Evolutionary conservation across 345 rosid genomes (phyloP).

Genomic region (Moricandia moricandioides): DNA sequence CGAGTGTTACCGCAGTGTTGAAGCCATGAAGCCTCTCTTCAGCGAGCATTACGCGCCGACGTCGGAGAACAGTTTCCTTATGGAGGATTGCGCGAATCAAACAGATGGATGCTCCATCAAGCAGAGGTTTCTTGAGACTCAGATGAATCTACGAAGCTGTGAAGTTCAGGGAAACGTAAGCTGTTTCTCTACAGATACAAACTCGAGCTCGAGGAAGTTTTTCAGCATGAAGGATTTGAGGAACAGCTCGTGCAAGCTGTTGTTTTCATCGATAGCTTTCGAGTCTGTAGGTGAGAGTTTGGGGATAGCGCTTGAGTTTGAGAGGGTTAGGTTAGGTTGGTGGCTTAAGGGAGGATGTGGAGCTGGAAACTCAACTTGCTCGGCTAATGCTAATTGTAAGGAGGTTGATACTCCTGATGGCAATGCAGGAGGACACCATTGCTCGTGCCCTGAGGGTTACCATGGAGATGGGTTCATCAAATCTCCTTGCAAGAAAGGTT

Average conservation of each 20-base stretch:
- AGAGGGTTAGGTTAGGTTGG: slow-evolving; percentile 61
- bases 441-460: slow-evolving; percentile 54
- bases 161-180: slow-evolving; percentile 31
- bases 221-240: slow-evolving; percentile 33
- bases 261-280: slow-evolving; percentile 57
- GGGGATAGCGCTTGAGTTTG: slow-evolving; percentile 47
- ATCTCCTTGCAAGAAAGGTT: slow-evolving; percentile 63
- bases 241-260: slow-evolving; percentile 34
- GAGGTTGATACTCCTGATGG: slow-evolving; percentile 7
- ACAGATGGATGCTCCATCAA: slow-evolving; percentile 43
- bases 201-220: background rate
- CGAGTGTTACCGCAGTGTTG: slow-evolving; percentile 19
- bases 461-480: slow-evolving; percentile 57
- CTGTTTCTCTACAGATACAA: slow-evolving; percentile 40
- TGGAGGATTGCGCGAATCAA: slow-evolving; percentile 42
- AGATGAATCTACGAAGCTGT: slow-evolving; percentile 30
- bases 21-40: slow-evolving; percentile 38
- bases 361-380: slow-evolving; percentile 28
- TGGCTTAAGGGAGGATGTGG: slow-evolving; percentile 51
- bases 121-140: slow-evolving; percentile 26
- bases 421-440: slow-evolving; percentile 47
- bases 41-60: slow-evolving; percentile 43
- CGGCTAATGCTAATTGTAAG: slow-evolving; percentile 31
- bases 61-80: slow-evolving; percentile 49
- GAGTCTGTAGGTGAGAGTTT: slow-evolving; percentile 22